These are phyloP conservation scores for Scheffersomyces titani DNA, from an alignment of 1,139 yeast genomes.

Conservation along the genomic window DNA sequence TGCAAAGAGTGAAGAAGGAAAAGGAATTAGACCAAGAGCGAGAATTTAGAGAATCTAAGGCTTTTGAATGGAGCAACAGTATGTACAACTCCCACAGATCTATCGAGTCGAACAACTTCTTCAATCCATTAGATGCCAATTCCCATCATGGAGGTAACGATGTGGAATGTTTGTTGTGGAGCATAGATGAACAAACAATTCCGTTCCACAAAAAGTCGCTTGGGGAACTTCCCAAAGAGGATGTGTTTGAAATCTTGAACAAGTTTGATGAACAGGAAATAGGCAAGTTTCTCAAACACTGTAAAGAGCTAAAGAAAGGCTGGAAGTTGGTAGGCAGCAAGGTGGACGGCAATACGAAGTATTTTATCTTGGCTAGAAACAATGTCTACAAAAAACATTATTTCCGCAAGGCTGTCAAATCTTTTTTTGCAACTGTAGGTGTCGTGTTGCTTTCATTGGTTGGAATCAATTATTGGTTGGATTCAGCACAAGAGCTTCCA, in stretches of 20 bases:
- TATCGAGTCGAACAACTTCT: constrained; percentile 48
- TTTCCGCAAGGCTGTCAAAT: constrained; percentile 20
- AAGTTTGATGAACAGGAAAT: constrained; percentile 35
- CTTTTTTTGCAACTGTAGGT: constrained; percentile 36
- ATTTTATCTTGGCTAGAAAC: constrained; percentile 35
- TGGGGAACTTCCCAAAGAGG: constrained; percentile 40
- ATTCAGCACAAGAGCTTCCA: constrained; percentile 2
- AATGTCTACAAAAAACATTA: constrained; percentile 6
- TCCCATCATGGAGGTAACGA: constrained; percentile 1
- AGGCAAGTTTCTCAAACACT: constrained; percentile 26
- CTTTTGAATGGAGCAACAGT: constrained; percentile 54
- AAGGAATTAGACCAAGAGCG: constrained; percentile 40
- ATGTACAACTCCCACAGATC: constrained; percentile 37
- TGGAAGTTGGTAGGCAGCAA: constrained; percentile 51
- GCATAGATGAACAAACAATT: constrained; percentile 44
- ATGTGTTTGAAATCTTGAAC: constrained; percentile 47
- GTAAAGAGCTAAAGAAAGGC: constrained; percentile 31
- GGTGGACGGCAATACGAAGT: constrained; percentile 26
- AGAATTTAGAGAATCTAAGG: constrained; percentile 48
- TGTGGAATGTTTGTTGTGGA: constrained; percentile 46
- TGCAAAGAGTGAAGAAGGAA: constrained; percentile 44
- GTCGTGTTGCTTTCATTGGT: constrained; percentile 30
- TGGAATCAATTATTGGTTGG: constrained; percentile 25
- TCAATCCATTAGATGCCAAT: constrained; percentile 36
- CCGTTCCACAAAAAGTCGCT: constrained; percentile 41